phyloP scores from a whole-genome alignment of 306 rosid genomes.

The Psophocarpus tetragonolobus region DNA sequence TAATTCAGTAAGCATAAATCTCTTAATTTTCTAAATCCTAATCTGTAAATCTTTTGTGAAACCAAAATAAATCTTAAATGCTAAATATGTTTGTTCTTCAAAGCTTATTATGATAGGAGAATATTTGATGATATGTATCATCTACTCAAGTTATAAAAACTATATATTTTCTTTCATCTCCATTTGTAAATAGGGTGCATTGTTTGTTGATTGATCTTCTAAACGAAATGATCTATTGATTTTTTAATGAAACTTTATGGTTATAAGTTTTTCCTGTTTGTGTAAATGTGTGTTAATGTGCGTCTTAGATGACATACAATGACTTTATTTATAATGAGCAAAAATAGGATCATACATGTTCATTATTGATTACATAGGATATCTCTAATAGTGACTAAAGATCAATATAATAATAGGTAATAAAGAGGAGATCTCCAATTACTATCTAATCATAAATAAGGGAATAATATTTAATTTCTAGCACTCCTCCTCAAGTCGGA shows the following conservation, averaged over 20 bases:
- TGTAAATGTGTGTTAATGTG: too few species aligned
- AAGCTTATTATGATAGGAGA: neutral
- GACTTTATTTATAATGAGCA: too few species aligned
- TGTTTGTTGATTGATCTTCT: neutral
- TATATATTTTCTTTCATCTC: neutral
- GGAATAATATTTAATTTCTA: too few species aligned
- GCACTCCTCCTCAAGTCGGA: too few species aligned
- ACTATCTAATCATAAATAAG: too few species aligned
- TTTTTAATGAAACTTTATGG: neutral
- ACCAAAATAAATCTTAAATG: neutral
- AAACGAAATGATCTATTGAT: neutral
- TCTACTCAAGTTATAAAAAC: neutral
- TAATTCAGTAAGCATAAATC: constrained; percentile 64
- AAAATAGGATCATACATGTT: too few species aligned
- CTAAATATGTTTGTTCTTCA: neutral
- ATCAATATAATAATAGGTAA: too few species aligned
- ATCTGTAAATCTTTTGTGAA: neutral
- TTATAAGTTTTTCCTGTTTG: neutral
- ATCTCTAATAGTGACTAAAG: too few species aligned
- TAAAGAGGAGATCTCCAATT: too few species aligned
- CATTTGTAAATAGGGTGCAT: neutral
- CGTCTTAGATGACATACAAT: too few species aligned
- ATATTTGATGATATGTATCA: neutral
- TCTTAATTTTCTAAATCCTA: neutral
- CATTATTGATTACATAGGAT: neutral